These are phyloP conservation scores for Plasmodium ovale DNA, from an alignment of 169 alveolate genomes.

Conservation along the genomic window DNA sequence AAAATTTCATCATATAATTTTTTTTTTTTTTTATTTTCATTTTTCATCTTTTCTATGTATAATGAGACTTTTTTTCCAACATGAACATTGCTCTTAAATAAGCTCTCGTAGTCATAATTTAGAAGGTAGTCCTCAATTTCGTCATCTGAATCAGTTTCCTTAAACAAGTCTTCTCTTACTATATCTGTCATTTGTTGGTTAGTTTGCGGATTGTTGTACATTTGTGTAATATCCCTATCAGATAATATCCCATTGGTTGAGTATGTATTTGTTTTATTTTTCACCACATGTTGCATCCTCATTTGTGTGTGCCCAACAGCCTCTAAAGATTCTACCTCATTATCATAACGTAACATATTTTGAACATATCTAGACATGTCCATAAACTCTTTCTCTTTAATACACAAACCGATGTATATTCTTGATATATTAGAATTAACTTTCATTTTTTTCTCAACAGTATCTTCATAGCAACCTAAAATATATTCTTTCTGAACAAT, in stretches of 20 bases:
- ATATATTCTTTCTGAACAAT: constrained; percentile 57
- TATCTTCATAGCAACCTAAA: constrained; percentile 46
- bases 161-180: background rate
- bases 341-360: constrained; percentile 42
- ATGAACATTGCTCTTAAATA: constrained; percentile 34
- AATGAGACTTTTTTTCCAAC: constrained; percentile 29
- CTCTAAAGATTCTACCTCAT: background rate
- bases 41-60: constrained; percentile 44
- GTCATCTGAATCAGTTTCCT: background rate
- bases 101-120: constrained; percentile 48
- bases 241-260: background rate
- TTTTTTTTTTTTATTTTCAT: constrained; percentile 41
- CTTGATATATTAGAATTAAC: constrained; percentile 32
- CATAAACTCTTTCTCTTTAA: constrained; percentile 64
- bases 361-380: constrained; percentile 54
- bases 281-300: background rate
- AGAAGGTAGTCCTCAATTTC: constrained; percentile 49
- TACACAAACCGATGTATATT: constrained; percentile 33
- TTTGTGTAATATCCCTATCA: background rate
- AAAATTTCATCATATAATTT: constrained; percentile 64
- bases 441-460: constrained; percentile 55
- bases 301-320: background rate
- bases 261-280: background rate
- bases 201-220: background rate
- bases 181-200: background rate